Evolutionary conservation across 257 asterid species (phyloP).

Genomic region (Solanum bulbocastanum): DNA sequence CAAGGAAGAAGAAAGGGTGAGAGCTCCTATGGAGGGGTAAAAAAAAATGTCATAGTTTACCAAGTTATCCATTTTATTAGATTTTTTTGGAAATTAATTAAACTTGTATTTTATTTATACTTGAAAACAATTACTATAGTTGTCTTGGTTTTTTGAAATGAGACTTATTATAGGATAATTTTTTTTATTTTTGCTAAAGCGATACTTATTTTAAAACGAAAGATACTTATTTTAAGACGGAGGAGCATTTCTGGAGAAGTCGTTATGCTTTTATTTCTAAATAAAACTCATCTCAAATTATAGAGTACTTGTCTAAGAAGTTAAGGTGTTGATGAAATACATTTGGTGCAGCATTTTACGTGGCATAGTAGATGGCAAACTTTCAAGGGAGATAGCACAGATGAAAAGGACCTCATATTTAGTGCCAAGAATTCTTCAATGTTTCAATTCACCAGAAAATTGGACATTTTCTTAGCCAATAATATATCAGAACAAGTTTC

Average conservation of each 20-base stretch:
- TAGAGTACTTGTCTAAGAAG: neutral
- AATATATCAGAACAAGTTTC: neutral
- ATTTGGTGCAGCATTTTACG: neutral
- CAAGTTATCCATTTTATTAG: neutral
- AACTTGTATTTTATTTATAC: too few relatives aligned
- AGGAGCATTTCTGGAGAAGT: neutral
- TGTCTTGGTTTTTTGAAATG: too few relatives aligned
- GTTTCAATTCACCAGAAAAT: neutral
- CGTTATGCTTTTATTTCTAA: neutral
- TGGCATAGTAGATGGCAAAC: constrained; percentile 1
- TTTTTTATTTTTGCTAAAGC: too few relatives aligned
- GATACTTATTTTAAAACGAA: too few relatives aligned
- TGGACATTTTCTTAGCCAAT: neutral
- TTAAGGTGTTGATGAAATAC: neutral
- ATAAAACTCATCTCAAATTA: neutral
- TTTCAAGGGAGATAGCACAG: constrained; percentile 2
- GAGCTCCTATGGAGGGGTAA: too few relatives aligned
- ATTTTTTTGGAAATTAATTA: too few relatives aligned
- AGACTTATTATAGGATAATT: too few relatives aligned
- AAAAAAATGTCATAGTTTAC: too few relatives aligned
- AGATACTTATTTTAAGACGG: too few relatives aligned
- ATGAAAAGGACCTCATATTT: neutral
- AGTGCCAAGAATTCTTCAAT: neutral
- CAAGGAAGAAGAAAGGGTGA: too few relatives aligned
- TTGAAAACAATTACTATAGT: too few relatives aligned